Evolutionary conservation across 345 rosid genomes (phyloP).

Genomic region (Lepidium africanum): DNA sequence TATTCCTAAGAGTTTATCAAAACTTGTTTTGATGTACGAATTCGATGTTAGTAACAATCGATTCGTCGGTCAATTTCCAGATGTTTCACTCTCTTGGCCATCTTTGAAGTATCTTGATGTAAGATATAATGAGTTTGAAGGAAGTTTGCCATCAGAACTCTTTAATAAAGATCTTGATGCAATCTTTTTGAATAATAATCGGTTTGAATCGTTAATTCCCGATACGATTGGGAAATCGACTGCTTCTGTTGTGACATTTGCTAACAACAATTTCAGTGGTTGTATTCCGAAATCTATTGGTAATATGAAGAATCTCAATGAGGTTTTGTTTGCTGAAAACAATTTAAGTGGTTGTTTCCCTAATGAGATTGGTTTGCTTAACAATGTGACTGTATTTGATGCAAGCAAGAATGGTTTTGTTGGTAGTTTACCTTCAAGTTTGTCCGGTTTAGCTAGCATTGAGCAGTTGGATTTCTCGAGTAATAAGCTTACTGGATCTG

Average conservation of each 20-base stretch:
- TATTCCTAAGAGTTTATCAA: constrained; percentile 42
- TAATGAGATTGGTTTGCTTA: constrained; percentile 46
- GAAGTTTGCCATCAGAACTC: constrained; percentile 41
- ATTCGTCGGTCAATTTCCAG: constrained; percentile 48
- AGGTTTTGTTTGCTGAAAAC: constrained; percentile 47
- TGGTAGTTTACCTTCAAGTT: constrained; percentile 38
- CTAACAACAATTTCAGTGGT: constrained; percentile 50
- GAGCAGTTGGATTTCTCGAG: constrained; percentile 32
- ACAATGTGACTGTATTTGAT: constrained; percentile 46
- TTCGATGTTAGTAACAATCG: constrained; percentile 68
- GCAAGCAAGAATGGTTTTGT: constrained; percentile 35
- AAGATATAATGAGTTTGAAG: constrained; percentile 59
- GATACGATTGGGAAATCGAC: constrained; percentile 41
- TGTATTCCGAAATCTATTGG: constrained; percentile 58
- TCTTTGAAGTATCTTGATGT: constrained; percentile 49
- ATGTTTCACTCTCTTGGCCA: constrained; percentile 32
- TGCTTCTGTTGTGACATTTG: constrained; percentile 49
- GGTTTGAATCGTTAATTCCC: constrained; percentile 47
- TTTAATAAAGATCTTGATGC: constrained; percentile 60
- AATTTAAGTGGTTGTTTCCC: constrained; percentile 55
- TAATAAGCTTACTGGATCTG: constrained; percentile 45
- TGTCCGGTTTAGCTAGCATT: constrained; percentile 28
- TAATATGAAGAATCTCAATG: constrained; percentile 43
- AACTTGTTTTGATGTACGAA: constrained; percentile 42
- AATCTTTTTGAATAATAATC: constrained; percentile 53